These are phyloP conservation scores for Guadua angustifolia DNA, from an alignment of 176 grass and related monocot genomes.

Conservation along the genomic window DNA sequence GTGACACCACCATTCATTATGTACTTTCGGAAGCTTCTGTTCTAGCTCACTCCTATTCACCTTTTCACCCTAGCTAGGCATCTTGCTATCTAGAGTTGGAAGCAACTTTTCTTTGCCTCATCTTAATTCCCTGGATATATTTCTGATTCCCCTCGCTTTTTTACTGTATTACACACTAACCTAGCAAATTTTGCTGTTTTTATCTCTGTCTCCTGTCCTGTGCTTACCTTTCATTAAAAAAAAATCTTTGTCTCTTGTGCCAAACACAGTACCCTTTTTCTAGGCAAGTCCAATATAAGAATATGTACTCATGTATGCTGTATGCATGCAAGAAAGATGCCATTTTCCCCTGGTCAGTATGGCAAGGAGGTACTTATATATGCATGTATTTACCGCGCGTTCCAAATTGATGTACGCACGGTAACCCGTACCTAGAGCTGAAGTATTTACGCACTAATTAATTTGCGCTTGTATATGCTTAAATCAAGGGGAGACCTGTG, in stretches of 20 bases:
- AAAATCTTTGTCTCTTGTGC: background rate
- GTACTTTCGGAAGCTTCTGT: conserved; percentile 25
- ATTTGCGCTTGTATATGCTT: background rate
- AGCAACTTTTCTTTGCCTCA: background rate
- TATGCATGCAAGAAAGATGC: background rate
- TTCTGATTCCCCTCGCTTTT: background rate
- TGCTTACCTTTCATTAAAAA: no score
- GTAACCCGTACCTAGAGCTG: background rate
- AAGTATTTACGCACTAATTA: background rate
- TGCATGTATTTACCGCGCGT: background rate
- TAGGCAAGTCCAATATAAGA: background rate
- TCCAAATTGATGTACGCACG: background rate
- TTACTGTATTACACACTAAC: background rate
- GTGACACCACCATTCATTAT: background rate
- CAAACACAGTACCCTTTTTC: background rate
- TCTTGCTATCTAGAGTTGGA: background rate
- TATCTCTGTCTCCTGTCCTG: background rate
- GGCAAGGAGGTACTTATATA: background rate
- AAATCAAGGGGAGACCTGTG: background rate
- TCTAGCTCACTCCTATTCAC: background rate
- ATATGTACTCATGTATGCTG: background rate
- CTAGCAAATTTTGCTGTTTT: background rate
- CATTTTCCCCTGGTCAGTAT: background rate
- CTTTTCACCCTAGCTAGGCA: background rate
- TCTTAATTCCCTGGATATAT: background rate